Evolutionary conservation across 2,329 filamentous ascomycete species (phyloP), one percentile per base, ranked within the genome.

Genomic region (Sphaerulina vaccinii): DNA sequence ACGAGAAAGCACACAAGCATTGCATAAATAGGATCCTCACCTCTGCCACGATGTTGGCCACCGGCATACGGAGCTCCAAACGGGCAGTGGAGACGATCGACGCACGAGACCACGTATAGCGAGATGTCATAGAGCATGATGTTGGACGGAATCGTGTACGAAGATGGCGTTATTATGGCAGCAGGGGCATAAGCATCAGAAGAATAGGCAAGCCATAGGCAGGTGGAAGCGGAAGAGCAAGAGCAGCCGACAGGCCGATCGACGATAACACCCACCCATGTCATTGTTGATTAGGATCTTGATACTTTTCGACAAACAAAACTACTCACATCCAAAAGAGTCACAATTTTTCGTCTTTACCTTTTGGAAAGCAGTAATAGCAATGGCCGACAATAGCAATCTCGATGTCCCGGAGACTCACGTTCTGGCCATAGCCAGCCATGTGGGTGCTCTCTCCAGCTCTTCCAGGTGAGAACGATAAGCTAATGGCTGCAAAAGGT

Each of bases 351-450:
- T 10, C 5, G 8, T 7, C 7, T 8, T 39, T 22, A 15, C 13
- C 24, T 29, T 4, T 29, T 10, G 11, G 33, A 18, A 15, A 13
- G 6, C 3, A 8, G 16, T 47, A 27, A 35, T 22, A 5, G 45
- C 21, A 36, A 64, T 60, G 58, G 46, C 51, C 38, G 49, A 52
- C 22, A 33, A 24, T 16, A 52, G 42, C 32, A 61, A 67, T 49
- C 41, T 51, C 43, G 49, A 56, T 15, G 73, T 83, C 42, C 81
- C 82, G 19, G 82, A 85, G 61, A 85, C 82, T 45, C 75, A 79
- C 64, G 90, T 96, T 56, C 79, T 96, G 68, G 90, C 91, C 52
- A 82, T 96, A 63, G 90, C 91, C 69, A 96, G 91, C 73, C 91
- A 96, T 91, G 91, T 96, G 86, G 73, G 86, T 73, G 56, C 54